Evolutionary conservation across 2,329 filamentous ascomycete species (phyloP).

Genomic region (Cryphonectria parasitica): DNA sequence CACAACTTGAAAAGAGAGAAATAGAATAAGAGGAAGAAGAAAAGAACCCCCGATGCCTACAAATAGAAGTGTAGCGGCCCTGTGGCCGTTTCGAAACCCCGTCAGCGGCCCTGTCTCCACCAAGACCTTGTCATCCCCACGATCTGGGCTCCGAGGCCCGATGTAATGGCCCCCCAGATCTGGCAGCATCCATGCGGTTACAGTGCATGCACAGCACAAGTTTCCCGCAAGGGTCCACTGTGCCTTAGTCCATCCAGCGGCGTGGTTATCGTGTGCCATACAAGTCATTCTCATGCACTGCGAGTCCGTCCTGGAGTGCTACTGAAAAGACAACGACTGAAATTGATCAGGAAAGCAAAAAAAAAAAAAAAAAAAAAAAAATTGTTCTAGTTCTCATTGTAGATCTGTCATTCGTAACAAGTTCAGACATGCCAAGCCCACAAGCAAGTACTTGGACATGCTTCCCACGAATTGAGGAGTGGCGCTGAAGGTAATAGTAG

Average conservation of each 20-base stretch:
- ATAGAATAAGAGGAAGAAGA: not conserved
- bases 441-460: not conserved
- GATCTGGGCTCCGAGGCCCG: not conserved
- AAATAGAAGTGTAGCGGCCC: not conserved
- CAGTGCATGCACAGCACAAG: not conserved
- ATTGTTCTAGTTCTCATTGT: no score
- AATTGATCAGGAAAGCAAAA: no score
- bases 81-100: not conserved
- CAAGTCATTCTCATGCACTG: no score
- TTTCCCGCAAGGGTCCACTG: no score
- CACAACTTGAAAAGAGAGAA: not conserved
- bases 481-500: no score
- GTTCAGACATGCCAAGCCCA: no score
- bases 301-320: no score
- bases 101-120: not conserved
- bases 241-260: no score
- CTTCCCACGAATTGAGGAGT: no score
- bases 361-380: not conserved
- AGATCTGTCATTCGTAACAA: no score
- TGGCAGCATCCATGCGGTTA: not conserved
- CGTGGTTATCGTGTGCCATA: no score
- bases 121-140: not conserved
- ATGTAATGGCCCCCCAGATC: not conserved
- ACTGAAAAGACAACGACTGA: no score
- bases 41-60: not conserved